Base-by-base conservation (phyloP, 139 green algal species). In the Spirogloea muscicola region DNA sequence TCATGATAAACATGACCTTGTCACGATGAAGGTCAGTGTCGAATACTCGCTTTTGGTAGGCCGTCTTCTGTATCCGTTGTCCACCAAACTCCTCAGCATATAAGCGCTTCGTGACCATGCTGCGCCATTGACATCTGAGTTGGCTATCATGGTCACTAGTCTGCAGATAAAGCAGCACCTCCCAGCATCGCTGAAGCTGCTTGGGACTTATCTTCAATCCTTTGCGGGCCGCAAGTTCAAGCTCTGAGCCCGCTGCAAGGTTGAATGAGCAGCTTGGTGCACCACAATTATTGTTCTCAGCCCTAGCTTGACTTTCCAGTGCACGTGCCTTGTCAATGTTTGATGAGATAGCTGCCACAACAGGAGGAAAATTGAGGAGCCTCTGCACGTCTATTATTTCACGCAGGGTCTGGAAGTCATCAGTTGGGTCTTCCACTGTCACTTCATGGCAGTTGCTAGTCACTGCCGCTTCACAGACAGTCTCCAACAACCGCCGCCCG, bases 371-470 rank as follows among this genome's bases (percentile, higher is more conserved):
- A 18, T 27, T 16, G n/a, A 76, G 67, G 33, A 76, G 25, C 31
- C 67, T 49, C 46, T 68, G 1, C 4, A 68, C 58, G 46, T 76
- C 67, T 18, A 76, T 36, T 13, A 49, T 59, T 21, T 76, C 67
- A 31, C 67, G 43, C 1, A 76, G 41, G 25, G 25, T 13, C 58
- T 85, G 79, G 42, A 97, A 70, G 18, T 84, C 87, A 10, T 90
- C 86, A 2, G 88, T 91, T 1, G 92, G 91, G 72, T 96, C 92
- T 77, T 96, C 92, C 40, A 94, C 90, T 49, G 88, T 90, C 34
- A 96, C 71, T 71, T 96, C 92, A 0, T 86, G 34, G 1, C 81
- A 85, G n/a, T 76, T 60, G 3, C 65, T 41, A 2, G 77, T 51
- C 2, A 71, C 39, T 0, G 91, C 89, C 41, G 86, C 38, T 2